Conservation (phyloP, 2,329 filamentous ascomycete species). For the Xylariaceae sp. region DNA sequence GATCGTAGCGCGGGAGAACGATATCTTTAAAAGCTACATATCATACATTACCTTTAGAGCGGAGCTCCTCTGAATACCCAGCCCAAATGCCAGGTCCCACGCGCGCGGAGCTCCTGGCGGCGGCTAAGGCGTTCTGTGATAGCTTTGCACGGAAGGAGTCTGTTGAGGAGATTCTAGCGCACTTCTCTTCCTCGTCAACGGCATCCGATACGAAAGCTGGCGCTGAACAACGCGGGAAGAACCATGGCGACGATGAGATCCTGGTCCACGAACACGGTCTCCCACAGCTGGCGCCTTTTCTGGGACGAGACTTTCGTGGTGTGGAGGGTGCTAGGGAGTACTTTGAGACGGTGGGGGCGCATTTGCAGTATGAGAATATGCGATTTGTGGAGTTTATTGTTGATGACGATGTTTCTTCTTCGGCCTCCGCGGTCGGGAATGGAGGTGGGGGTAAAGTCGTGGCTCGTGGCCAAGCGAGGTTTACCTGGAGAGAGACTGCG, state of each 20-base stretch:
- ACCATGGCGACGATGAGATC: conserved; percentile 5
- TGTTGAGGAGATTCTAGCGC: conserved; percentile 25
- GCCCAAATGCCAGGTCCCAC: conserved; percentile 19
- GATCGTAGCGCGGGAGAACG: too few relatives aligned
- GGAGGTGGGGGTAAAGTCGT: conserved; percentile 23
- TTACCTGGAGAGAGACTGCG: conserved; percentile 30
- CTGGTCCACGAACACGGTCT: conserved; percentile 33
- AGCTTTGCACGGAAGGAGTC: conserved; percentile 29
- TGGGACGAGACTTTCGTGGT: conserved; percentile 32
- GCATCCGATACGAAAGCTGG: background rate
- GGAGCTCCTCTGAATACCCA: too few relatives aligned
- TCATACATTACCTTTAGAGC: too few relatives aligned
- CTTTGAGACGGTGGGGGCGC: conserved; percentile 25
- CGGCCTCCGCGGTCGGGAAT: conserved; percentile 3
- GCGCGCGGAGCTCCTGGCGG: conserved; percentile 28
- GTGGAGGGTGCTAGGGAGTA: conserved; percentile 28
- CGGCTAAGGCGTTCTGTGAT: conserved; percentile 31
- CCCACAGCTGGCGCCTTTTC: conserved; percentile 31
- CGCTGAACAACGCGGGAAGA: background rate
- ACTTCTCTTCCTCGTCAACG: conserved; percentile 25
- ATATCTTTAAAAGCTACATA: too few relatives aligned
- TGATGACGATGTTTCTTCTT: conserved; percentile 21
- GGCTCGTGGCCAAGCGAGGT: conserved; percentile 30
- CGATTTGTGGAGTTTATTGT: conserved; percentile 25
- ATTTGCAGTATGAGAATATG: conserved; percentile 31